phyloP scores from a whole-genome alignment of 2,329 filamentous ascomycete species.

The Raffaelea deltoideospora region DNA sequence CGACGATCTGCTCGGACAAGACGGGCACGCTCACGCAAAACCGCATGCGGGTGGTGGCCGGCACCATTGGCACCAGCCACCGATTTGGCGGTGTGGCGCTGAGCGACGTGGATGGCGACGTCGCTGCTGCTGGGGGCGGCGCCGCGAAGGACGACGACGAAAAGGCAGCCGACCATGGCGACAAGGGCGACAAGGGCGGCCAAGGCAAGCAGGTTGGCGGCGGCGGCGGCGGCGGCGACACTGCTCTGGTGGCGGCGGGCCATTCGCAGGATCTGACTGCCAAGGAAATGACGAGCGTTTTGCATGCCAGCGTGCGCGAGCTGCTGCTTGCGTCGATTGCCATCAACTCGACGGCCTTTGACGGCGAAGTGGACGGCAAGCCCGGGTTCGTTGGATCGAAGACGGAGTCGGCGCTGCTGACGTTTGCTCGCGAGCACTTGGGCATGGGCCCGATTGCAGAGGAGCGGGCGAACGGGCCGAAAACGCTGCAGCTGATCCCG shows the following conservation, averaged over 20 bases:
- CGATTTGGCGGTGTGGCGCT: conserved; percentile 31
- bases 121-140: conserved; percentile 11
- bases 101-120: conserved; percentile 3
- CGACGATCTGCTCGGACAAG: conserved; percentile 49
- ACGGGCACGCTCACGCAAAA: conserved; percentile 54
- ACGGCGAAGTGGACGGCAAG: conserved; percentile 53
- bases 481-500: conserved; percentile 51
- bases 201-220: too few species aligned
- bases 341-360: conserved; percentile 61
- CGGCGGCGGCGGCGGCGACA: not conserved
- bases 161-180: conserved; percentile 4
- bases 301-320: conserved; percentile 31
- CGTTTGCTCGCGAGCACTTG: conserved; percentile 50
- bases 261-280: conserved; percentile 23
- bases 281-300: conserved; percentile 30
- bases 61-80: conserved; percentile 38
- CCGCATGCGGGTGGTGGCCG: conserved; percentile 52
- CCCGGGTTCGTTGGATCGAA: conserved; percentile 61
- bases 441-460: conserved; percentile 51
- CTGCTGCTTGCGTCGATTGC: conserved; percentile 44
- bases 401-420: conserved; percentile 61
- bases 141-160: conserved; percentile 7
- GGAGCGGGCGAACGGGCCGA: conserved; percentile 34
- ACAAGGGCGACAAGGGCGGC: not conserved
- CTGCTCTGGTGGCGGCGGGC: not conserved